A percentile compares a stretch with the other conserved stretches of the same genome.
Evolutionary conservation across 208 protist species (phyloP).

Genomic region (Trypanosoma vivax): DNA sequence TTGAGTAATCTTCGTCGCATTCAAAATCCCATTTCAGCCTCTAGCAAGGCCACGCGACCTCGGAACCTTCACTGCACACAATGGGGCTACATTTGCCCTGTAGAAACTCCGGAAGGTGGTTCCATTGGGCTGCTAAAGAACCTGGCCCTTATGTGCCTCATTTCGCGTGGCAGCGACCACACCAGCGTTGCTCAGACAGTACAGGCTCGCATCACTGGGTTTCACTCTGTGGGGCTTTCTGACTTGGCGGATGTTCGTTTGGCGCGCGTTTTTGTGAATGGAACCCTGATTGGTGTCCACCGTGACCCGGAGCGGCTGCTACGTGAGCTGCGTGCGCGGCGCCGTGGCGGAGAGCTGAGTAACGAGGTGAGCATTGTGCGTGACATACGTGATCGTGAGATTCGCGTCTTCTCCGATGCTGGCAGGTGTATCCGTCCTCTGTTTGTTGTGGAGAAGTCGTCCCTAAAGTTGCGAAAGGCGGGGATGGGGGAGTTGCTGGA

Average conservation of each 20-base stretch:
- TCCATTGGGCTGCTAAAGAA: conserved; percentile 96
- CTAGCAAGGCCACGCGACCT: conserved; percentile 90
- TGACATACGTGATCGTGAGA: conserved; percentile 37
- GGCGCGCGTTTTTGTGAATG: conserved; percentile 37
- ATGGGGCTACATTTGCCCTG: conserved; percentile 96
- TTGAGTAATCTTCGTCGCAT: conserved; percentile 97
- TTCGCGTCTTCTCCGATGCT: conserved; percentile 34
- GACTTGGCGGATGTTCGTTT: conserved; percentile 24
- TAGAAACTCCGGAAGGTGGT: conserved; percentile 95
- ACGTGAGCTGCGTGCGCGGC: conserved; percentile 21
- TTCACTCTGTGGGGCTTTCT: conserved; percentile 39
- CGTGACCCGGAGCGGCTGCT: conserved; percentile 25
- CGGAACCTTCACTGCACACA: conserved; percentile 97
- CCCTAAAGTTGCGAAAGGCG: conserved; percentile 20
- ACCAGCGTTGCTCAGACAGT: conserved; percentile 32
- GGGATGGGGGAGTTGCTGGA: conserved; percentile 27
- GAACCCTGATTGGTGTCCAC: conserved; percentile 36
- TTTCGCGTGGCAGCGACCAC: conserved; percentile 31
- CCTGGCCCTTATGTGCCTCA: conserved; percentile 87
- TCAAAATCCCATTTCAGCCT: conserved; percentile 95
- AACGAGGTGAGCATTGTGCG: conserved; percentile 41
- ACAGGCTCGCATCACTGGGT: conserved; percentile 43
- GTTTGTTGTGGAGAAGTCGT: conserved; percentile 34
- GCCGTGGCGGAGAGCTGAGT: conserved; percentile 29
- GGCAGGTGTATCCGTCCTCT: conserved; percentile 28